phyloP scores from a whole-genome alignment of 352 stramenopile species.

The Phytopythium vexans region DNA sequence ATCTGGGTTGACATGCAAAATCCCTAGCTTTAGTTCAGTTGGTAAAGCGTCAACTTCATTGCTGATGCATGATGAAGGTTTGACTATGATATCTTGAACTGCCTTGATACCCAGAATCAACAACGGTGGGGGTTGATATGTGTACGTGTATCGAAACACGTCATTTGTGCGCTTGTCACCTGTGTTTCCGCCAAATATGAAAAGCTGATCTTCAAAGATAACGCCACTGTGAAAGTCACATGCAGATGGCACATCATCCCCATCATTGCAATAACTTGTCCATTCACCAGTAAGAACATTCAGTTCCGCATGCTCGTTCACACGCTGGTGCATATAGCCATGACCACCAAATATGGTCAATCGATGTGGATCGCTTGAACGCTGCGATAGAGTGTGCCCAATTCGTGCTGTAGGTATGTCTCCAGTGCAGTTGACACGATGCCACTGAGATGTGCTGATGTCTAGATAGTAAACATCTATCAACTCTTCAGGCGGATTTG shows the following conservation, averaged over 20 bases:
- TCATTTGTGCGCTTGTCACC: constrained; percentile 82
- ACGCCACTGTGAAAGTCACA: constrained; percentile 81
- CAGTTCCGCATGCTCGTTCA: constrained; percentile 69
- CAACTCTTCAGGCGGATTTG: constrained; percentile 72
- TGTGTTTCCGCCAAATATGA: constrained; percentile 81
- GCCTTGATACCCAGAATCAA: constrained; percentile 68
- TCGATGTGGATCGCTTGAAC: constrained; percentile 34
- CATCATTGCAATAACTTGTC: constrained; percentile 53
- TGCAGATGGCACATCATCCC: constrained; percentile 64
- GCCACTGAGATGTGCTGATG: constrained; percentile 66
- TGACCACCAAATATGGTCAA: constrained; percentile 79
- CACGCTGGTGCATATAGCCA: constrained; percentile 59
- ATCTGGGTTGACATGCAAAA: constrained; percentile 71
- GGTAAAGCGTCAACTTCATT: constrained; percentile 49
- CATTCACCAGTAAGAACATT: constrained; percentile 61
- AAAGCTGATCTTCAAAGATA: constrained; percentile 71
- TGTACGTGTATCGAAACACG: constrained; percentile 63
- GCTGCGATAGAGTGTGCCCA: constrained; percentile 68
- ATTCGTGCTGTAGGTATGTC: constrained; percentile 70
- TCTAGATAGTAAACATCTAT: constrained; percentile 81
- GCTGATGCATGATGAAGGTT: constrained; percentile 27
- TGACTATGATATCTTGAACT: constrained; percentile 54
- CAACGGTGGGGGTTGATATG: constrained; percentile 58
- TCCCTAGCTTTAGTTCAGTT: constrained; percentile 60
- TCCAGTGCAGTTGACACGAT: constrained; percentile 53